Conservation (phyloP, 1,284 basidiomycete species). For the Apiotrichum veenhuisii region DNA sequence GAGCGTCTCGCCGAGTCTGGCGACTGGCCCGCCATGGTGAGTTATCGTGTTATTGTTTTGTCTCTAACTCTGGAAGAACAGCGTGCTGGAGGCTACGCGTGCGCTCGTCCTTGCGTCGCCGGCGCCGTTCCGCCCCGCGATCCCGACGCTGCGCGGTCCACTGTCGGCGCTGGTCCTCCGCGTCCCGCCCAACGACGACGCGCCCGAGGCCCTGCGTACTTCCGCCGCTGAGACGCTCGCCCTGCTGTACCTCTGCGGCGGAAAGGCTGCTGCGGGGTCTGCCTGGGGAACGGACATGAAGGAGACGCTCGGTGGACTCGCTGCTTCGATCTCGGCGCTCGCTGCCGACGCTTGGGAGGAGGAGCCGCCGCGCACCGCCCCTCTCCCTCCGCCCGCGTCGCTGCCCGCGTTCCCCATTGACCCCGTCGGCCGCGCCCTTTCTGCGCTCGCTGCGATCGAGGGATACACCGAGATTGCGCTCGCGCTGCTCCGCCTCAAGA, state of each 20-base stretch:
- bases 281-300: constrained; percentile 37
- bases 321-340: constrained; percentile 24
- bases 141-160: constrained; percentile 25
- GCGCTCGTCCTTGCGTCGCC: constrained; percentile 36
- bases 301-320: constrained; percentile 34
- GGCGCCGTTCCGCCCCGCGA: constrained; percentile 39
- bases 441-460: constrained; percentile 28
- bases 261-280: constrained; percentile 40
- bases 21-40: constrained; percentile 28
- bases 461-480: constrained; percentile 32
- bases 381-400: constrained; percentile 5
- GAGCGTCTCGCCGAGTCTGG: constrained; percentile 22
- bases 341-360: constrained; percentile 38
- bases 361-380: constrained; percentile 19
- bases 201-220: constrained; percentile 4
- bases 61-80: constrained; percentile 10
- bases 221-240: constrained; percentile 31
- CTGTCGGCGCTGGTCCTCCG: constrained; percentile 31
- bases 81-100: constrained; percentile 23
- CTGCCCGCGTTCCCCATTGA: constrained; percentile 30
- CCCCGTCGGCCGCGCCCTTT: constrained; percentile 20
- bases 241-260: constrained; percentile 34
- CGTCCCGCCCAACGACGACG: constrained; percentile 13
- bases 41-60: neutral
- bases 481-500: constrained; percentile 54